Evolutionary conservation across 2,329 filamentous ascomycete species (phyloP).

Genomic region (Colletotrichum graminicola): DNA sequence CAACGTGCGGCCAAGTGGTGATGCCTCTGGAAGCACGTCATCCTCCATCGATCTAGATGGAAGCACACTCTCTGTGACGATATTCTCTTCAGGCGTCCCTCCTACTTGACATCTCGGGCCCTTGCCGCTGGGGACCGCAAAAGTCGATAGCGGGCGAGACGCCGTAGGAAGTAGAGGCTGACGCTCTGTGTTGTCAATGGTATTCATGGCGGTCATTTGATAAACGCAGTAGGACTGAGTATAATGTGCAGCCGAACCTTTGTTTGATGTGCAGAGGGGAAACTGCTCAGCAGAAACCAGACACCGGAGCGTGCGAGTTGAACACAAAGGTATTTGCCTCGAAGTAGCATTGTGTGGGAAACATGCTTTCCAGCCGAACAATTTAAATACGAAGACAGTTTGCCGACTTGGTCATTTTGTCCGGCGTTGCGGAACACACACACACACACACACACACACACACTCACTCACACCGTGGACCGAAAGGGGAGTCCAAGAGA

Average conservation of each 20-base stretch:
- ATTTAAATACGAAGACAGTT: background rate
- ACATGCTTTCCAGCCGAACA: background rate
- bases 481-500: background rate
- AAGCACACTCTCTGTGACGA: background rate
- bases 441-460: no score
- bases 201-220: background rate
- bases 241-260: background rate
- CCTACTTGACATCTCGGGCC: no score
- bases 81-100: background rate
- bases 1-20: conserved; percentile 68
- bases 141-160: background rate
- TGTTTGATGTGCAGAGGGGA: no score
- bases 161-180: conserved; percentile 16
- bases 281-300: background rate
- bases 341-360: background rate
- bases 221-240: background rate
- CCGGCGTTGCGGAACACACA: no score
- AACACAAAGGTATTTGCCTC: no score
- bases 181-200: conserved; percentile 5
- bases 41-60: conserved; percentile 60
- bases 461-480: no score
- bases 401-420: background rate
- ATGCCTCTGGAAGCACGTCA: conserved; percentile 70
- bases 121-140: background rate
- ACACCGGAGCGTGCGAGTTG: background rate